A percentile compares a stretch with the other conserved stretches of the same genome.
Conservation (phyloP, 2,329 filamentous ascomycete genomes). For the Bipolaris victoriae region DNA sequence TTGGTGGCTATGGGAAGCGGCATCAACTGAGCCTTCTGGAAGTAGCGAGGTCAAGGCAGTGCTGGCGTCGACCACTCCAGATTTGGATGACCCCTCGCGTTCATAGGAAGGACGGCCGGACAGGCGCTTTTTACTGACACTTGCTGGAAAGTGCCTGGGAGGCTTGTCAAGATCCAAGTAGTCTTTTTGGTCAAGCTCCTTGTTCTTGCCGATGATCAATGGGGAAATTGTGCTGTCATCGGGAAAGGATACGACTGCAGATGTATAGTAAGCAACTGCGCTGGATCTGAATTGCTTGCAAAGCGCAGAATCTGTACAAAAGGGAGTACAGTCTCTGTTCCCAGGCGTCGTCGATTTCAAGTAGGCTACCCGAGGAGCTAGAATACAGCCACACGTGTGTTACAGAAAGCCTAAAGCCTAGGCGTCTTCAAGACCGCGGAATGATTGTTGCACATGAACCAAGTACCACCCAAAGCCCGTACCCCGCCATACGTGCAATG, state of each 20-base stretch:
- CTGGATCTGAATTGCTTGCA: slow-evolving; percentile 1
- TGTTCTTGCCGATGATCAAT: slow-evolving; percentile 53
- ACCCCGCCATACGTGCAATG: not conserved
- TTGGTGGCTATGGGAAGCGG: slow-evolving; percentile 31
- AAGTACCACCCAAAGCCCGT: not conserved
- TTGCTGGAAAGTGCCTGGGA: slow-evolving; percentile 47
- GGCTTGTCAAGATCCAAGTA: slow-evolving; percentile 50
- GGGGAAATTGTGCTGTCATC: slow-evolving; percentile 55
- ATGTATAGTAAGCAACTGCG: slow-evolving; percentile 30
- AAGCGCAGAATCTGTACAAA: not conserved
- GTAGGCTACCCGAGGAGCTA: not conserved
- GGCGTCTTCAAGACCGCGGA: not conserved
- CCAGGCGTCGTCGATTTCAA: not conserved
- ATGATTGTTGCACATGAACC: not conserved
- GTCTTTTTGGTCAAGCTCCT: slow-evolving; percentile 53
- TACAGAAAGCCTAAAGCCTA: not conserved
- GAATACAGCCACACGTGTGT: not conserved
- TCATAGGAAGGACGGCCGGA: slow-evolving; percentile 52
- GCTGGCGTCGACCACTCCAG: slow-evolving; percentile 32
- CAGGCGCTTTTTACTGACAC: slow-evolving; percentile 51
- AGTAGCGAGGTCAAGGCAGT: slow-evolving; percentile 39
- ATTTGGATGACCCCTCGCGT: slow-evolving; percentile 32
- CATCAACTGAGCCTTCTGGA: slow-evolving; percentile 38
- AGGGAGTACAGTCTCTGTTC: not conserved
- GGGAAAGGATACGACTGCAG: slow-evolving; percentile 55